Base-by-base conservation (phyloP, 73 alveolate species). In the Tetrahymena borealis region DNA sequence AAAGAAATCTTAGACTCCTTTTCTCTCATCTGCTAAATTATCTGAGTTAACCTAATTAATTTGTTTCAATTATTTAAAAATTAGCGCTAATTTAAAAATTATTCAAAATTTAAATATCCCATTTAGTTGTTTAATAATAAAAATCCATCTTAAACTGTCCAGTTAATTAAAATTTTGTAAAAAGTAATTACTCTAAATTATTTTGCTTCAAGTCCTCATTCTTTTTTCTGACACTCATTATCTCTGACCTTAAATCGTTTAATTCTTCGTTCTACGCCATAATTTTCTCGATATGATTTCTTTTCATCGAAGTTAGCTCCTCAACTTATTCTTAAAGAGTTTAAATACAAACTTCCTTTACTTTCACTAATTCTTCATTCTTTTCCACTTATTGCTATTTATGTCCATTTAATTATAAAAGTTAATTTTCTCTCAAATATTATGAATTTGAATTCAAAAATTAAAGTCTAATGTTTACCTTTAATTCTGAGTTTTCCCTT, bases 1-100 rank as follows among this genome's bases (percentile, higher is more conserved):
- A 24, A 24, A 24, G 2, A 60, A 20, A 24, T 60, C 11, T 20
- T 60, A 90, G 60, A 95, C 90, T 90, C 92, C 90, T 33, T 93
- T 95, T 95, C 94, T 92, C 78, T 95, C 95, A 35, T 90, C 91
- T 90, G 35, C 92, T 90, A 92, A 90, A 91, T 95, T 94, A 38
- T 91, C 90, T 16, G 94, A 79, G 79, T 95, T 94, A 79, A 92
- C 90, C 90, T 93, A 39, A 90, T 93, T 40, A 20, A 38, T 13
- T 78, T 95, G n/a, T n/a, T n/a, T n/a, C n/a, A n/a, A n/a, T n/a
- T n/a, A n/a, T n/a, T n/a, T n/a, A n/a, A n/a, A n/a, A n/a, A n/a
- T n/a, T n/a, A n/a, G n/a, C n/a, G n/a, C n/a, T n/a, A n/a, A n/a
- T n/a, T n/a, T n/a, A n/a, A n/a, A 91, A 38, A 91, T 93, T 42